Evolutionary conservation across 768 basidiomycete species (phyloP), one percentile per base, ranked within the genome.

Genomic region (Amanita exitialis): DNA sequence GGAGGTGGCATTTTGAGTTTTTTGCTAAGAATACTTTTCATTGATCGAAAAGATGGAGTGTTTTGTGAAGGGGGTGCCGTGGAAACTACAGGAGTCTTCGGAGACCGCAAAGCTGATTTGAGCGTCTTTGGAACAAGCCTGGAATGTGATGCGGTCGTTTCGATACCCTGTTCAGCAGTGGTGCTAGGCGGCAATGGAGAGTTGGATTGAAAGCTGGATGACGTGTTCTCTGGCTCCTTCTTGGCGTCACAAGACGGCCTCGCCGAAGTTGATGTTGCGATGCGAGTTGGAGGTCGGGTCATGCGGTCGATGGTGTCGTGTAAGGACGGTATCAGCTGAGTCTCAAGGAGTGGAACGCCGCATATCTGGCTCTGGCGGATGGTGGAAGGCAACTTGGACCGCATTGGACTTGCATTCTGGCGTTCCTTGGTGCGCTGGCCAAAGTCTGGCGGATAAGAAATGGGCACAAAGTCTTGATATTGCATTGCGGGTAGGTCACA

Each of bases 301-400:
- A 88, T 89, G 42, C 78, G 76, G 57, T 82, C 76, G 34, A 89
- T 74, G 0, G 86, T 89, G 51, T 87, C 85, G 37, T 78, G 72
- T 32, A 89, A 68, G 15, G 83, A 82, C 7, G 86, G 86, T 34
- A 88, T 62, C 3, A 88, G 69, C 23, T 83, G 77, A 0, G 77
- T 68, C 55, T 89, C 85, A 27, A 86, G 61, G 23, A 80, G 67
- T 5, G 81, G 78, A 3, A 86, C 64, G 47, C 78, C 78, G 9
- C 65, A 69, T 15, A 78, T 63, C 47, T 76, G 68, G 54, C 74
- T 78, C 55, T 68, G 64, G 32, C 66, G 66, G 49, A 64, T 66
- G 5, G 55, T 56, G 18, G 51, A 25, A n/a, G 30, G 27, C 12
- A 34, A 49, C 18, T 57, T 59, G 41, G 56, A 55, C 25, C 30